Evolutionary conservation across 176 grass and related monocot species (phyloP), one percentile per base, ranked within the genome.

Genomic region (Otatea glauca): DNA sequence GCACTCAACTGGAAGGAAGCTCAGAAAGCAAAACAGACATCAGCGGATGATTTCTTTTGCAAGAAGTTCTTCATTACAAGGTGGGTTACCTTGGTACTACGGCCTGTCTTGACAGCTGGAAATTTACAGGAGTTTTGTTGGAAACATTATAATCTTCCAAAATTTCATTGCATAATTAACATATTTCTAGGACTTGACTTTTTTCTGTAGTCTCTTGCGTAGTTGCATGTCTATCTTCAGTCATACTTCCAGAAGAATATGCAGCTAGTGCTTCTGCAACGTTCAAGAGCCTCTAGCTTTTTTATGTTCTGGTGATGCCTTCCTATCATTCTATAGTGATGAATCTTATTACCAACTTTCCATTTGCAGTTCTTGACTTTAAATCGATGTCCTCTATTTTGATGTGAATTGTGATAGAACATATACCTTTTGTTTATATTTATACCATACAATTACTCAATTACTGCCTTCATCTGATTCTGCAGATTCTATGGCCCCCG

Each of bases 401-500:
- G 21, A 74, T 75, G 2, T 47, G 14, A 68, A 49, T 41, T 73
- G 2, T 76, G 43, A 6, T 45, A 39, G 20, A 53, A 65, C 20
- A 2, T 39, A 24, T 17, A 80, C 78, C 14, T 53, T 49, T 15
- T 25, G 14, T 82, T 81, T 21, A 48, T 67, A 41, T 84, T 62
- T 18, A 58, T 16, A 41, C 47, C 4, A 72, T 78, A 37, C 10
- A 78, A 61, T 63, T 79, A 65, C 24, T 55, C 47, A 67, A 68
- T 10, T 34, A 1, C 25, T 15, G 0, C 61, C 61, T 89, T 77
- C 41, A 18, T 73, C 49, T 23, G 32, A 68, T 56, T 42, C 10
- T 88, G 77, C 96, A 98, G 96, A 95, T 92, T 70, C 73, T 55
- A 47, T 90, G 70, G 64, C 45, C 83, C 89, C 92, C 43, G 80